Evolutionary conservation across 2,329 filamentous ascomycete genomes (phyloP), one percentile per base, ranked within the genome.

Genomic region (Trichoderma gracile): DNA sequence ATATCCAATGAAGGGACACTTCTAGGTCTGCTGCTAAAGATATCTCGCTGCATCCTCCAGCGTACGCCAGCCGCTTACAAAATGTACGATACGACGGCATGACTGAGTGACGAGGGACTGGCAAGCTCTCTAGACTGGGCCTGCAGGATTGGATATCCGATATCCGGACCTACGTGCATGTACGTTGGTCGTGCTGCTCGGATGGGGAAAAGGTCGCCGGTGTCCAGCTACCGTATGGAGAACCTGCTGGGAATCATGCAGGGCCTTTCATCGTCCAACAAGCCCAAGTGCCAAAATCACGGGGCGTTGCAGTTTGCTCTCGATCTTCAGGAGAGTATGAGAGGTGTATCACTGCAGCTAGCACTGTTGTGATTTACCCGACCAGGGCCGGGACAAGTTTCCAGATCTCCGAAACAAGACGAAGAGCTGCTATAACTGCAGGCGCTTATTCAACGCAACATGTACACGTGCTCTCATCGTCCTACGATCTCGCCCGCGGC

Each of bases 1-100:
- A 23, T 40, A 17, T 46, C 49, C 59, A 62, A 54, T 54, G 59
- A 50, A 38, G 19, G 19, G 42, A 19, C 42, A n/a, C 12, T 25
- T 19, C n/a, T 17, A 33, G 49, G 25, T 4, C 33, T 62, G 27
- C 46, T 62, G 59, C 59, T 62, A 62, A 62, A 62, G 59, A 62
- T 62, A 62, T 54, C 58, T 53, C 50, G 23, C 47, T 45, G 58
- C 46, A 61, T 61, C 43, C 43, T 59, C 33, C 33, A 14, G 33
- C 33, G 12, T 14, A 15, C 21, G 10, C 47, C 27, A 14, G 23
- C 21, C 40, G 50, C 47, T 61, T 23, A 42, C 23, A 45, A 46
- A 45, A 61, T 42, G 49, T 43, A 61, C 30, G 49, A n/a, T 54
- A 33, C 17, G 46, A 54, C 33, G 21, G 46, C 21, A n/a, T 30